Conservation (phyloP, 2,329 filamentous ascomycete genomes). For the Ambrosiella beaveri region DNA sequence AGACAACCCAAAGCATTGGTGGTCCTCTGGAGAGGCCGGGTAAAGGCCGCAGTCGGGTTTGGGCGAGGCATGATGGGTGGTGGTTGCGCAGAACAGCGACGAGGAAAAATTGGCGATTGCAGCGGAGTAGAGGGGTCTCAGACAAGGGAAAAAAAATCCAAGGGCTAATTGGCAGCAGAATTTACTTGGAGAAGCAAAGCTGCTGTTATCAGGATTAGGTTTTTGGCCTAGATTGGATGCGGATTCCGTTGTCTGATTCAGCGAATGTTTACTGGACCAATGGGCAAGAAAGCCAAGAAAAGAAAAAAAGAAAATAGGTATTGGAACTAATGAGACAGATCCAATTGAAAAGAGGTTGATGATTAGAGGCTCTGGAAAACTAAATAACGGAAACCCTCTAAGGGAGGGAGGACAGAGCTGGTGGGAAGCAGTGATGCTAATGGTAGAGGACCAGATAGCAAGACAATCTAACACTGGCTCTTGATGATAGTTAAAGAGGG, state of each 20-base stretch:
- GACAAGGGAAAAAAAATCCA: conserved; percentile 3
- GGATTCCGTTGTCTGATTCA: neutral
- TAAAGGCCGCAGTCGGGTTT: conserved; percentile 7
- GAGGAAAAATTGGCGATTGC: neutral
- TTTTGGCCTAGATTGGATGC: neutral
- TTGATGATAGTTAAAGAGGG: neutral
- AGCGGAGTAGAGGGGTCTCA: conserved; percentile 1
- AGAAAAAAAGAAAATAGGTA: neutral
- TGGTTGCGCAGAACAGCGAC: neutral
- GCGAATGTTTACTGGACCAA: conserved; percentile 3
- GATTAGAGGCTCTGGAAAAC: neutral
- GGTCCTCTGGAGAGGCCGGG: conserved; percentile 1
- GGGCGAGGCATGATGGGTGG: conserved; percentile 9
- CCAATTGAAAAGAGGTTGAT: neutral
- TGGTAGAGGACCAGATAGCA: neutral
- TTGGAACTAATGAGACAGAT: neutral
- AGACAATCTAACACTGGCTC: neutral
- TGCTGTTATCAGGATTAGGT: neutral
- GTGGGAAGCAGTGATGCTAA: neutral
- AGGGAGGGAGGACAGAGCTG: neutral
- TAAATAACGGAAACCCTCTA: neutral
- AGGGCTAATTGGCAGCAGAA: conserved; percentile 6
- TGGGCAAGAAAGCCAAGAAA: conserved; percentile 1
- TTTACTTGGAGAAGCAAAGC: conserved; percentile 1
- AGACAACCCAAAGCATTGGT: conserved; percentile 3